Percentiles rank a stretch among this genome's conserved stretches.
Conservation (phyloP, 495 filamentous ascomycete species). For the Podospora fimiseda region DNA sequence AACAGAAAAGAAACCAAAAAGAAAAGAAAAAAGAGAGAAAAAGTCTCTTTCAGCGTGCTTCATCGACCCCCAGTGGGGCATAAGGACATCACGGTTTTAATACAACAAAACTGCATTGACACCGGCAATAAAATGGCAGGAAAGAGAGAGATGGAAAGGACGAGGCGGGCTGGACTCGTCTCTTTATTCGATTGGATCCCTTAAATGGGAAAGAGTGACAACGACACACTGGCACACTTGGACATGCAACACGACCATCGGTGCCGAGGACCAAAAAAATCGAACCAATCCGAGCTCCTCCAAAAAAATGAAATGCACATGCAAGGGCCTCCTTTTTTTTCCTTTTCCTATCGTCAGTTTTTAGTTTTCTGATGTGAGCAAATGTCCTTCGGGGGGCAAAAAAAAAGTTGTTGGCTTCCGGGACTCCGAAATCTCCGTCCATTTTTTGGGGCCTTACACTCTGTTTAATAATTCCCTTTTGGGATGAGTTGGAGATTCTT, state of each 20-base stretch:
- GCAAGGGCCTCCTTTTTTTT: not conserved
- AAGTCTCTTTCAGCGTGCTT: not conserved
- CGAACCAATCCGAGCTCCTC: not conserved
- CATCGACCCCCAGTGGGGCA: no score
- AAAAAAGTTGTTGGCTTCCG: not conserved
- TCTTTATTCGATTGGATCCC: not conserved
- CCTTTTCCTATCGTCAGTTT: no score
- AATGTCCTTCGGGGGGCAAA: not conserved
- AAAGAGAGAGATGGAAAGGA: not conserved
- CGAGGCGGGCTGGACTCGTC: not conserved
- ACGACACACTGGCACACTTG: no score
- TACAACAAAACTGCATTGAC: not conserved
- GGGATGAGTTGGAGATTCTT: no score
- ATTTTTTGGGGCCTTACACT: no score
- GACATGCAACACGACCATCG: not conserved
- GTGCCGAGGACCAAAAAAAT: not conserved
- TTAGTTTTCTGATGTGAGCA: not conserved
- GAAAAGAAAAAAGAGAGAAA: not conserved
- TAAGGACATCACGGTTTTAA: not conserved
- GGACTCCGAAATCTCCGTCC: not conserved
- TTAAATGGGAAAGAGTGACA: not conserved
- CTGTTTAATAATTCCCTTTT: no score
- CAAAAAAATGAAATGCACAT: not conserved
- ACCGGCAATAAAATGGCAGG: not conserved
- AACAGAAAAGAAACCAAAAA: no score